These are phyloP conservation scores for Suillus lakei DNA, from an alignment of 768 basidiomycete genomes.

Conservation along the genomic window DNA sequence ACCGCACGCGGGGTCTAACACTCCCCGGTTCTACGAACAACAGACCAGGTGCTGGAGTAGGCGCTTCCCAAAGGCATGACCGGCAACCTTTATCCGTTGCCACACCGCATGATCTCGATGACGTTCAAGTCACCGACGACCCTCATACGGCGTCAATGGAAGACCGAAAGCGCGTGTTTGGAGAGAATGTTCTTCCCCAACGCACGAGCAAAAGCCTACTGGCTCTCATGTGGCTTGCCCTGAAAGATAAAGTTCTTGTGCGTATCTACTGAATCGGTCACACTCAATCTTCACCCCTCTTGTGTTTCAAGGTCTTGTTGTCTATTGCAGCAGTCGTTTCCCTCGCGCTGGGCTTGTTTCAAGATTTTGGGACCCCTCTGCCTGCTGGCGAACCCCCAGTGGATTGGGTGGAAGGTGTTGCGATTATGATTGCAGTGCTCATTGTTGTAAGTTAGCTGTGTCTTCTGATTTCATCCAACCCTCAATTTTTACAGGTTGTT, in stretches of 20 bases:
- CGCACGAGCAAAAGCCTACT: constrained; percentile 73
- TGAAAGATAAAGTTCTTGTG: constrained; percentile 91
- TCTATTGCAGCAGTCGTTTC: constrained; percentile 93
- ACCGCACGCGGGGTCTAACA: constrained; percentile 51
- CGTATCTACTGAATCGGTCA: constrained; percentile 31
- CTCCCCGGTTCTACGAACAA: constrained; percentile 13
- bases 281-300: constrained; percentile 13
- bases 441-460: constrained; percentile 63
- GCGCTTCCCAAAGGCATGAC: constrained; percentile 39
- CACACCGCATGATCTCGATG: constrained; percentile 22
- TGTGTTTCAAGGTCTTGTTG: constrained; percentile 68
- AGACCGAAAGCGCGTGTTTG: constrained; percentile 71
- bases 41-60: constrained; percentile 33
- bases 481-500: constrained; percentile 56
- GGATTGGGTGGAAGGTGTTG: constrained; percentile 96
- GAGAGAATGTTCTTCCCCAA: constrained; percentile 73
- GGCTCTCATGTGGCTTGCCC: constrained; percentile 80
- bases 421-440: constrained; percentile 74
- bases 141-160: constrained; percentile 50
- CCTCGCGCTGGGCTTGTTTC: constrained; percentile 91
- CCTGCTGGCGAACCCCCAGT: constrained; percentile 71
- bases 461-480: background rate
- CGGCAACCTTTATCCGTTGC: constrained; percentile 22
- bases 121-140: constrained; percentile 13
- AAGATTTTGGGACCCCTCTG: constrained; percentile 81